phyloP scores from a whole-genome alignment of 2,329 filamentous ascomycete species.

The Xylariaceae sp. region DNA sequence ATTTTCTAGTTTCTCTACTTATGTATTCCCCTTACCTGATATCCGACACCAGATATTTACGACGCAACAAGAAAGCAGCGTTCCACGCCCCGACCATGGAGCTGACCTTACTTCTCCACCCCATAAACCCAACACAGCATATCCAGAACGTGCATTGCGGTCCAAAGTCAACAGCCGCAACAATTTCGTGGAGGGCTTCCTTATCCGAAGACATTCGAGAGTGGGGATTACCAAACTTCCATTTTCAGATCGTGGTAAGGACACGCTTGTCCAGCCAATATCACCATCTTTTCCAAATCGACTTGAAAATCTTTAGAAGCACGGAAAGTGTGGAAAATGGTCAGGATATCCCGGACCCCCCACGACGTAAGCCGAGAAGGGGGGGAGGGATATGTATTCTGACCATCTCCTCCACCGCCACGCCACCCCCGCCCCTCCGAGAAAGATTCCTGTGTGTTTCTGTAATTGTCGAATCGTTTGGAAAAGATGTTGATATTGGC shows the following conservation, averaged over 20 bases:
- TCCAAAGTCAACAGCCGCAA: too few relatives aligned
- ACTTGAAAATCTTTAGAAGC: not conserved
- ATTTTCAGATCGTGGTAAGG: not conserved
- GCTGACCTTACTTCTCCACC: too few relatives aligned
- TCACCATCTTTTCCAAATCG: not conserved
- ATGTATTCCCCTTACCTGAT: too few relatives aligned
- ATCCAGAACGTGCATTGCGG: too few relatives aligned
- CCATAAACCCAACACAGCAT: too few relatives aligned
- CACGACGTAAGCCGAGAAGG: not conserved
- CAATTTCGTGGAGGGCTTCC: not conserved
- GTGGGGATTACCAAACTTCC: not conserved
- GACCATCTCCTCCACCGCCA: too few relatives aligned
- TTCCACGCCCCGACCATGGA: too few relatives aligned
- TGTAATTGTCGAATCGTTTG: not conserved
- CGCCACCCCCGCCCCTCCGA: not conserved
- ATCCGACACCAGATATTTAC: too few relatives aligned
- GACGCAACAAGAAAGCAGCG: too few relatives aligned
- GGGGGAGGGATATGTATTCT: too few relatives aligned
- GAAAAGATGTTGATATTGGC: not conserved
- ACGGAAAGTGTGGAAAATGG: not conserved
- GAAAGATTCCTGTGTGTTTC: not conserved
- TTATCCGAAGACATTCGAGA: not conserved
- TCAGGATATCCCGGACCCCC: not conserved
- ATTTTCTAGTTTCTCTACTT: too few relatives aligned
- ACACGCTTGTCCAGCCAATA: not conserved